phyloP scores from a whole-genome alignment of 371 early-diverging fungal genomes.

The Catenaria anguillulae region DNA sequence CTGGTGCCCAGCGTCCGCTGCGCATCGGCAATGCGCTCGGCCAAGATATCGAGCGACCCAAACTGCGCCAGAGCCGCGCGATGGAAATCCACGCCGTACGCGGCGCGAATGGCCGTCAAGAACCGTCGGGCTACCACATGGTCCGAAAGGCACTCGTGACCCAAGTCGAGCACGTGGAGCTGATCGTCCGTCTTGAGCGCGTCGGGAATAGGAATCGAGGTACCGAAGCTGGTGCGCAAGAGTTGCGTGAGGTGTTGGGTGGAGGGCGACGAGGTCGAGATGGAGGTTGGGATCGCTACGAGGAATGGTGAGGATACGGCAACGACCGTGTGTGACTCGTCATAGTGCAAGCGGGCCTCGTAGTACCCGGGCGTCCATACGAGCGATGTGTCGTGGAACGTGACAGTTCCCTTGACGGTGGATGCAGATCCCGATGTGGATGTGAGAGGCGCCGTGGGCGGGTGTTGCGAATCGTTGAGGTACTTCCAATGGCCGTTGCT shows the following conservation, averaged over 20 bases:
- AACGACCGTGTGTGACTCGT: slow-evolving; percentile 70
- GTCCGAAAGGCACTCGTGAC: no score
- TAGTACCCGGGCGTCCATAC: slow-evolving; percentile 76
- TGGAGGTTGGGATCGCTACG: not conserved
- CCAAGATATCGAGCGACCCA: slow-evolving; percentile 13
- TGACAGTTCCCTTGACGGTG: slow-evolving; percentile 9
- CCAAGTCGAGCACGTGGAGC: not conserved
- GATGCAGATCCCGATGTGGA: not conserved
- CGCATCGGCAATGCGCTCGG: slow-evolving; percentile 14
- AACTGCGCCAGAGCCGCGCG: not conserved
- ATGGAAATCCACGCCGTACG: not conserved
- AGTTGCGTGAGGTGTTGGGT: not conserved
- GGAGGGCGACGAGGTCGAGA: not conserved
- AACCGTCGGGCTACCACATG: not conserved
- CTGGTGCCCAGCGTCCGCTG: no score
- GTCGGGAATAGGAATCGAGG: not conserved
- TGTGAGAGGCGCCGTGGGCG: not conserved
- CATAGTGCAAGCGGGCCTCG: slow-evolving; percentile 78
- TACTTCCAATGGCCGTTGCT: slow-evolving; percentile 59
- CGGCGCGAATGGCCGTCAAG: not conserved
- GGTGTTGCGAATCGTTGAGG: slow-evolving; percentile 10
- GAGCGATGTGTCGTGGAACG: slow-evolving; percentile 42
- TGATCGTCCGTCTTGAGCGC: no score
- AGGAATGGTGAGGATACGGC: slow-evolving; percentile 50
- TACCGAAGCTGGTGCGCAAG: not conserved